Evolutionary conservation across 2,329 filamentous ascomycete genomes (phyloP), one percentile per base, ranked within the genome.

Genomic region (Aureobasidium sp.): DNA sequence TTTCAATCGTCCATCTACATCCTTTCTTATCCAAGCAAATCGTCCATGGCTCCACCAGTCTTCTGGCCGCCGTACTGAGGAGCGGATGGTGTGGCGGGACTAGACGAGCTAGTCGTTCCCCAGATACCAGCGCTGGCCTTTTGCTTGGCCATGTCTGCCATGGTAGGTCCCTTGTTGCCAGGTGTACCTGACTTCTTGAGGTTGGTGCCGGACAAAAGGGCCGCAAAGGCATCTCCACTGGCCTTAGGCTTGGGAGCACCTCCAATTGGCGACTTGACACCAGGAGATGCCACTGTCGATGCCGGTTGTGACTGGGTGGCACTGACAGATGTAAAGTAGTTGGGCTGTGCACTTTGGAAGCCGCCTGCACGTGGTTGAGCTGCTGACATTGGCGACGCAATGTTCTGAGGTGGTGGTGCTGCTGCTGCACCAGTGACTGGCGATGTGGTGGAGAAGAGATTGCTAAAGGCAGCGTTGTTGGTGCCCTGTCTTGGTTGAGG

Each of bases 101-200:
- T 64, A 44, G 66, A 72, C 66, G 67, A 78, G 64, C 52, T 85
- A 17, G 88, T 82, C 0, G 89, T 84, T 20, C 93, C 94, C 91
- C 95, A 99, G 66, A 99, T 90, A 8, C 92, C 91, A 17, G 92
- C 91, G 69, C 87, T 91, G 63, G 91, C 94, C 82, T 97, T 97
- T 77, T 97, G 91, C 80, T 97, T 97, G n/a, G 92, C 93, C 75
- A 99, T 85, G 74, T 96, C 92, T 34, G 91, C 92, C 77, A 99
- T 83, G 61, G 92, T 92, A 57, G 91, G 87, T 0, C 88, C 88
- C 63, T 86, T 82, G 60, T 81, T 78, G 11, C 78, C 80, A 14
- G 82, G 79, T 2, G 86, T 82, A 64, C 76, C 81, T 1, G 82
- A 76, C 87, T 71, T 73, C 67, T 73, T 74, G 44, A 70, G 61